Conservation (phyloP, 1,139 yeast genomes). For the Magnusiomyces ingens region DNA sequence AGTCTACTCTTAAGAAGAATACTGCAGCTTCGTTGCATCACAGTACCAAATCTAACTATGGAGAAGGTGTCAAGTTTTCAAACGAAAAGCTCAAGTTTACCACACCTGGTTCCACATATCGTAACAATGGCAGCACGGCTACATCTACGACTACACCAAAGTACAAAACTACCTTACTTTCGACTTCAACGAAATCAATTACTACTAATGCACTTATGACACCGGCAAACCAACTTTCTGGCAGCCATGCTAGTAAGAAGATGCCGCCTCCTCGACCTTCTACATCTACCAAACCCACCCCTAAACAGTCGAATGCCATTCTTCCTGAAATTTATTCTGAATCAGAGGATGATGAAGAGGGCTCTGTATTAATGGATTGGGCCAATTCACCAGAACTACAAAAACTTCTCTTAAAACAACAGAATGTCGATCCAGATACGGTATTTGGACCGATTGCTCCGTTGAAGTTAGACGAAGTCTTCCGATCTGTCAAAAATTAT, state of each 20-base stretch:
- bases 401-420: constrained; percentile 49
- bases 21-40: constrained; percentile 5
- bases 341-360: constrained; percentile 52
- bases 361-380: constrained; percentile 58
- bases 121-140: constrained; percentile 16
- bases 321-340: constrained; percentile 46
- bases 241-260: neutral
- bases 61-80: constrained; percentile 34
- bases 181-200: neutral
- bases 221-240: constrained; percentile 2
- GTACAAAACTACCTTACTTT: neutral
- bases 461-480: constrained; percentile 61
- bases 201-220: neutral
- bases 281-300: constrained; percentile 1
- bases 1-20: constrained; percentile 9
- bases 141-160: neutral
- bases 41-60: constrained; percentile 17
- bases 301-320: constrained; percentile 21
- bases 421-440: constrained; percentile 56
- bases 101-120: constrained; percentile 19
- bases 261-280: neutral
- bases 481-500: constrained; percentile 42
- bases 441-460: constrained; percentile 77
- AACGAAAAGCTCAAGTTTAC: constrained; percentile 32
- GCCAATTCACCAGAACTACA: constrained; percentile 61